Base-by-base conservation (phyloP, 495 filamentous ascomycete genomes). In the Aspergillus haitiensis region DNA sequence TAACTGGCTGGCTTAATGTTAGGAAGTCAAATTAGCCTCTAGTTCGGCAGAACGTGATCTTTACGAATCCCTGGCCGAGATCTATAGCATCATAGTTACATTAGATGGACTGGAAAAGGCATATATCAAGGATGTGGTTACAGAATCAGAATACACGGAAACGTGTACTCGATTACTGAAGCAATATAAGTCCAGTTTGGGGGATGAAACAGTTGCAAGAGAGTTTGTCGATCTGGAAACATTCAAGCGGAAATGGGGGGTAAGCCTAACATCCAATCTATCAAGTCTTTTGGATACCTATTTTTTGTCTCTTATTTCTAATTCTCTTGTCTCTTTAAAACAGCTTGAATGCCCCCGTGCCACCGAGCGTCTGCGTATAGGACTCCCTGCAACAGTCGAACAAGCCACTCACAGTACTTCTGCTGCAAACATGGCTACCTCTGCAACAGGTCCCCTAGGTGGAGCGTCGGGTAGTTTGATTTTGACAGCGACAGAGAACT, bases 11-110 rank as follows among this genome's bases (percentile, higher is more conserved):
- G 75, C 61, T 27, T 18, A 62, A 27, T 18, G 42, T 35, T 55
- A 97, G 88, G 95, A 99, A 83, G 91, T 97, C 59, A 96, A 95
- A 76, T 83, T 99, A 47, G 82, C 90, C 50, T 86, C 89, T 6
- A 95, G 86, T 27, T 85, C 89, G 51, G 87, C 88, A 33, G 91
- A 97, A 73, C 86, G 93, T 31, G 93, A 98, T 68, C 84, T 98
- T 5, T 90, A 96, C 75, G 94, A 97, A 68, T 97, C 94, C 2
- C 83, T 99, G 10, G 94, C 93, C 51, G 94, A 99, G 68, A 87
- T 99, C 51, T 98, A 98, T 75, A 95, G 92, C 76, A 97, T 99
- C 59, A 93, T 98, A 21, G 83, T 97, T 58, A 97, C 94, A 0
- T 78, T 99, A 18, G 94, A 99, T 67, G 93, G 93, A 53, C 81